Evolutionary conservation across 1,284 basidiomycete genomes (phyloP).

Genomic region (Malassezia slooffiae): DNA sequence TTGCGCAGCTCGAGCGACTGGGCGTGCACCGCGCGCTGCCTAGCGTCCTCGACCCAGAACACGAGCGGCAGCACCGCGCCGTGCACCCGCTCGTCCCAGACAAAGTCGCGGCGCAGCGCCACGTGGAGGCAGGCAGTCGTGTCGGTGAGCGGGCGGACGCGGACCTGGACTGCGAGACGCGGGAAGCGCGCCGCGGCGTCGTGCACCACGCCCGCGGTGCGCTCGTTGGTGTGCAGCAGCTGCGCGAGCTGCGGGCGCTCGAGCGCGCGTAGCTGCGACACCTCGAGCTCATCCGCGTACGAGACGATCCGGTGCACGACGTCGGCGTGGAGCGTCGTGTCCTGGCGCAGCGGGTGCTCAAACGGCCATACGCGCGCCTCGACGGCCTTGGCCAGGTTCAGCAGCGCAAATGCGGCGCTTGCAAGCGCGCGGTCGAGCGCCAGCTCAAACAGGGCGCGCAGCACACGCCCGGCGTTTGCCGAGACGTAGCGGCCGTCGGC

Average conservation of each 20-base stretch:
- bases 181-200: slow-evolving; percentile 80
- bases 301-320: slow-evolving; percentile 67
- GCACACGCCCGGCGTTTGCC: slow-evolving; percentile 80
- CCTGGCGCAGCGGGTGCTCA: slow-evolving; percentile 64
- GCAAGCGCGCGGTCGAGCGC: slow-evolving; percentile 86
- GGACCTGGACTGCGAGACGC: slow-evolving; percentile 58
- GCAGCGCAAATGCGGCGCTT: slow-evolving; percentile 64
- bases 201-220: slow-evolving; percentile 67
- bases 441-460: slow-evolving; percentile 85
- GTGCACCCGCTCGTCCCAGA: slow-evolving; percentile 72
- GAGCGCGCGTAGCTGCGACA: slow-evolving; percentile 66
- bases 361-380: slow-evolving; percentile 80
- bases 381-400: slow-evolving; percentile 72
- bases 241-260: slow-evolving; percentile 66
- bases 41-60: slow-evolving; percentile 85
- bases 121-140: slow-evolving; percentile 73
- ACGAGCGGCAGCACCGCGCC: slow-evolving; percentile 77
- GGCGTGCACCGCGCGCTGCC: slow-evolving; percentile 71
- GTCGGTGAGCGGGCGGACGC: slow-evolving; percentile 61
- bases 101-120: slow-evolving; percentile 59
- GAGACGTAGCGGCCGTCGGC: slow-evolving; percentile 80
- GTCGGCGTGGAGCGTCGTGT: slow-evolving; percentile 56
- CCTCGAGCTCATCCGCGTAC: slow-evolving; percentile 73
- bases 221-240: slow-evolving; percentile 74
- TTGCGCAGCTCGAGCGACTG: slow-evolving; percentile 49